Evolutionary conservation across 2,329 filamentous ascomycete species (phyloP), one percentile per base, ranked within the genome.

Genomic region (Sclerotinia nivalis): DNA sequence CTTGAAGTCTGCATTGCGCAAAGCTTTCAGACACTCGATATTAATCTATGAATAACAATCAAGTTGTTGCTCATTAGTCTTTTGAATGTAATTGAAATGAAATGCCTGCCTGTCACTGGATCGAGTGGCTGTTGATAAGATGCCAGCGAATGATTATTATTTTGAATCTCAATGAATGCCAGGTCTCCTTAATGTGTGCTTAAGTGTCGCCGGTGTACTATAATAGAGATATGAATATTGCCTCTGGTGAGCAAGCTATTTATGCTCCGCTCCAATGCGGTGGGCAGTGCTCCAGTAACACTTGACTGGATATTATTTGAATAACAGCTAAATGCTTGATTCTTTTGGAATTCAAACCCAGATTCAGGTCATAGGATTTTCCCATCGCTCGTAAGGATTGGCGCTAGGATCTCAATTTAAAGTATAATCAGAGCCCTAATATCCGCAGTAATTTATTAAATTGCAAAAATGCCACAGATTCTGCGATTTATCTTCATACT

Each of bases 81-180:
- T 15, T 10, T 28, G n/a, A 4, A 52, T 4, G 12, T 0, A 12
- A 7, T 7, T 28, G 1, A 15, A 25, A 28, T 18, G 0, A 2
- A 10, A 37, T 37, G 37, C 8, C 5, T 28, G 13, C 15, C 50
- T 0, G 4, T 4, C 10, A 15, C 50, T 52, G 5, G 2, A 4
- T 28, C n/a, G 25, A 8, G 28, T 2, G n/a, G 13, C 3, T 52
- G n/a, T 18, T 52, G 50, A 8, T 3, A 28, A 2, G 13, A 18
- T 52, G 15, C 25, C 5, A 52, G n/a, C 7, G 25, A 52, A 13
- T 28, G 50, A 15, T 52, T 3, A 28, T 15, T 52, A 4, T 28
- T 22, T 52, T 50, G 22, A 12, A 25, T n/a, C 6, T 25, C 22
- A 50, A 25, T 50, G 20, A 50, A 12, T n/a, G 22, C 8, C 12